phyloP scores from a whole-genome alignment of 108 stramenopile species.

The Cylindrotheca closterium region DNA sequence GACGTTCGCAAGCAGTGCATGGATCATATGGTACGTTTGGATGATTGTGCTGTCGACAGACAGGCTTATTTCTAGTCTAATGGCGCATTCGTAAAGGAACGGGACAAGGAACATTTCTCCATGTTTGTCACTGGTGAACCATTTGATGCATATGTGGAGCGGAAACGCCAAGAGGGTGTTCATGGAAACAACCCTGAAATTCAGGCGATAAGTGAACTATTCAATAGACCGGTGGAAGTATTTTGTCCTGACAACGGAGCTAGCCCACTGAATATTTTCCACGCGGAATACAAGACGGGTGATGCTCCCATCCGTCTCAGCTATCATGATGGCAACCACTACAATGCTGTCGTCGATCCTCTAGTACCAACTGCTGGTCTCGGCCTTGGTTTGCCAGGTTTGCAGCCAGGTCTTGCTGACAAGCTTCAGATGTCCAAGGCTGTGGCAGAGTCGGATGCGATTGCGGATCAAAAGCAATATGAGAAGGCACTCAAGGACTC shows the following conservation, averaged over 20 bases:
- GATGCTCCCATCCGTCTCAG: constrained; percentile 77
- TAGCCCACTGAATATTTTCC: constrained; percentile 83
- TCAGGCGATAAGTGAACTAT: constrained; percentile 94
- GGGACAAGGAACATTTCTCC: constrained; percentile 65
- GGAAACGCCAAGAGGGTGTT: constrained; percentile 80
- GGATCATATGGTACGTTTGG: constrained; percentile 85
- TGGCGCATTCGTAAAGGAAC: constrained; percentile 21
- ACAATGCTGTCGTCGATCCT: constrained; percentile 84
- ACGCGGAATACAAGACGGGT: constrained; percentile 61
- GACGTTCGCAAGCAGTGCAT: constrained; percentile 82
- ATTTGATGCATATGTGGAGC: constrained; percentile 68
- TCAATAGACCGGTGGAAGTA: constrained; percentile 91
- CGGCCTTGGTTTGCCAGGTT: constrained; percentile 75
- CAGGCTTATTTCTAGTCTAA: too few species aligned
- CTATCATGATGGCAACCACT: constrained; percentile 87
- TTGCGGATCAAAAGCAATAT: constrained; percentile 53
- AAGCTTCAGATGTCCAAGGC: constrained; percentile 76
- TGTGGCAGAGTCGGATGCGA: constrained; percentile 52
- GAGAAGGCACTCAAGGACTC: constrained; percentile 53
- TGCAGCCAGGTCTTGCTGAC: constrained; percentile 80
- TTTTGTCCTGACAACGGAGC: constrained; percentile 68
- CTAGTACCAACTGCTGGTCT: constrained; percentile 78
- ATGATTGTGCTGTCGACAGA: too few species aligned
- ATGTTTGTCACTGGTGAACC: constrained; percentile 79
- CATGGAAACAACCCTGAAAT: constrained; percentile 98